Evolutionary conservation across 345 rosid species (phyloP), one percentile per base, ranked within the genome.

Genomic region (Salix koriyanagi): DNA sequence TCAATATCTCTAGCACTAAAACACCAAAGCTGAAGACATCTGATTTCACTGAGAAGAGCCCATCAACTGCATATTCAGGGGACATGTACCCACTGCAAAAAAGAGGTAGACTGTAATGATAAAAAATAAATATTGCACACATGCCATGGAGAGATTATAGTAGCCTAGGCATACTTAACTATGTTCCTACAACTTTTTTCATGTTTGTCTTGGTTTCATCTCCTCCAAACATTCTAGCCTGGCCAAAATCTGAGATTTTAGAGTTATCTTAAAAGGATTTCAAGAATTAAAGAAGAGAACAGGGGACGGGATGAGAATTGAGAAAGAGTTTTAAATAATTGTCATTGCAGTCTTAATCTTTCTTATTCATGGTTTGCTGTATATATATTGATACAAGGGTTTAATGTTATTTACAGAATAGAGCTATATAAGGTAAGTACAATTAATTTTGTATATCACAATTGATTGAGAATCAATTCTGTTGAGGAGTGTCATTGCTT

Each of bases 171-270:
- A n/a, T 23, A 36, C n/a, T 14, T 32, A 70, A 77, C 75, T 70
- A 62, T 28, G 79, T 77, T 64, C 79, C 79, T 6, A 77, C 75
- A 15, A 77, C 61, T n/a, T 39, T 77, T 13, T 15, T 52, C 19
- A 72, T 75, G 26, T 67, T 75, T 11, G 54, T 67, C 25, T 52
- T 67, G 37, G 23, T 70, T 70, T 77, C 44, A 21, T 77, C 61
- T 25, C 64, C 79, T 9, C 69, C 79, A 32, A 70, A 28, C 14
- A 32, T 70, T 64, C 75, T 77, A 4, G 79, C 79, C 62, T 70
- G 1, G n/a, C 79, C 79, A 48, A 77, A 77, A 32, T 70, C 79
- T 42, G 79, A 77, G 32, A 77, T 77, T 30, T 77, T 77, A 0
- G 79, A 75, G 26, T 21, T 62, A 77, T 70, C 1, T 77, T 36